phyloP scores from a whole-genome alignment of 441 rosid genomes.

The Metrosideros polymorpha region DNA sequence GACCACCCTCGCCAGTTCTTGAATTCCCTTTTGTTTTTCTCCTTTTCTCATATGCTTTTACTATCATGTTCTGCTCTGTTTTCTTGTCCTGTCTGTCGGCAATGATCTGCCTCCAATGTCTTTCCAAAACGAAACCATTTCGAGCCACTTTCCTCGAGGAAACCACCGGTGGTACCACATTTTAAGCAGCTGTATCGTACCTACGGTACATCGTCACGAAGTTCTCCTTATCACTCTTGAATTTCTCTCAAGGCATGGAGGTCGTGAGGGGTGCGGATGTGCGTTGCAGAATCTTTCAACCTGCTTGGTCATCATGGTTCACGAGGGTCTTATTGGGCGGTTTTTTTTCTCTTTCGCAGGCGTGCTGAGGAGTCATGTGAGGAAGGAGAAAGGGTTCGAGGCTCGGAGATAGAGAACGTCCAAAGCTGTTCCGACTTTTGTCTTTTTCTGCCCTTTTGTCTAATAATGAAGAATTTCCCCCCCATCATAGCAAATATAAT shows the following conservation, averaged over 20 bases:
- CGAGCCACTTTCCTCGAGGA: not conserved
- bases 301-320: not conserved
- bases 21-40: not conserved
- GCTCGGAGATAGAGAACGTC: conserved; percentile 22
- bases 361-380: conserved; percentile 32
- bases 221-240: not conserved
- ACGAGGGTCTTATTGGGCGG: not conserved
- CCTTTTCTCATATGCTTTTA: not conserved
- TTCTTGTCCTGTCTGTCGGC: not conserved
- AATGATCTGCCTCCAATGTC: not conserved
- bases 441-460: not conserved
- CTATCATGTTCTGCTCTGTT: not conserved
- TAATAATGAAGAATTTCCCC: not conserved
- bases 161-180: not conserved
- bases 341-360: conserved; percentile 19
- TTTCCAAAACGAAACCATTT: not conserved
- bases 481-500: not conserved
- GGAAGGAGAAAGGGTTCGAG: conserved; percentile 35
- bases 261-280: not conserved
- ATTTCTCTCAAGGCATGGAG: not conserved
- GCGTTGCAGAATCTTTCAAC: not conserved
- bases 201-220: not conserved
- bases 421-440: conserved; percentile 9
- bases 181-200: not conserved
- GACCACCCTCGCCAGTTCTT: not conserved